A percentile compares a stretch with the other conserved stretches of the same genome.
These are phyloP conservation scores for Penicillium nucicola DNA, from an alignment of 495 filamentous ascomycete species.

Conservation along the genomic window DNA sequence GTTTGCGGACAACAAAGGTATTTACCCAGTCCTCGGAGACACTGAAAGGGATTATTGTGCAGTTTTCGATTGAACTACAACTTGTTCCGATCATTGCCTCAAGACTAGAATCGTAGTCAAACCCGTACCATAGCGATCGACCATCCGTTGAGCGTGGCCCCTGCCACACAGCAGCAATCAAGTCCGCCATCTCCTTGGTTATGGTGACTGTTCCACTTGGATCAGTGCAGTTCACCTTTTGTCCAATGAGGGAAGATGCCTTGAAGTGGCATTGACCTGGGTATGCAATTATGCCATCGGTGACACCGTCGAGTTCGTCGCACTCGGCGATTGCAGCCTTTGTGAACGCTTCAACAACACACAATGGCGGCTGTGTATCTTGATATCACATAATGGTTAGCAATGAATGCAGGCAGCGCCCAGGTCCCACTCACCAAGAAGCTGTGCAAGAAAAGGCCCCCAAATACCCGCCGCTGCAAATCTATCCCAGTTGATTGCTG, in stretches of 20 bases:
- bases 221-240: slow-evolving; percentile 35
- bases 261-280: slow-evolving; percentile 52
- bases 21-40: slow-evolving; percentile 29
- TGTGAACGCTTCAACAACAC: slow-evolving; percentile 44
- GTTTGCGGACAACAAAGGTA: slow-evolving; percentile 40
- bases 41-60: slow-evolving; percentile 6
- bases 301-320: slow-evolving; percentile 54
- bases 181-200: slow-evolving; percentile 15
- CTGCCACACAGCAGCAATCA: slow-evolving; percentile 18
- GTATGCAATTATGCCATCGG: slow-evolving; percentile 56
- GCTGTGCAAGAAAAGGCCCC: slow-evolving; percentile 16
- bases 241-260: slow-evolving; percentile 46
- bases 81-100: no score
- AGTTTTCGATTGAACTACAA: no score
- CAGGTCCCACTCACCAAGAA: slow-evolving; percentile 24
- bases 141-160: slow-evolving; percentile 17
- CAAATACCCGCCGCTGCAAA: slow-evolving; percentile 20
- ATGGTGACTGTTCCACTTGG: slow-evolving; percentile 6
- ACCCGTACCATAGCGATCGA: slow-evolving; percentile 27
- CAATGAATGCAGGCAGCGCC: not conserved
- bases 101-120: slow-evolving; percentile 10
- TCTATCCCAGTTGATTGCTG: slow-evolving; percentile 37
- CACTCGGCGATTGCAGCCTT: slow-evolving; percentile 39
- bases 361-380: slow-evolving; percentile 26
- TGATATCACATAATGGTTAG: not conserved